These are phyloP conservation scores for Linnemannia hyalina DNA, from an alignment of 192 early-diverging fungal genomes.

Conservation along the genomic window DNA sequence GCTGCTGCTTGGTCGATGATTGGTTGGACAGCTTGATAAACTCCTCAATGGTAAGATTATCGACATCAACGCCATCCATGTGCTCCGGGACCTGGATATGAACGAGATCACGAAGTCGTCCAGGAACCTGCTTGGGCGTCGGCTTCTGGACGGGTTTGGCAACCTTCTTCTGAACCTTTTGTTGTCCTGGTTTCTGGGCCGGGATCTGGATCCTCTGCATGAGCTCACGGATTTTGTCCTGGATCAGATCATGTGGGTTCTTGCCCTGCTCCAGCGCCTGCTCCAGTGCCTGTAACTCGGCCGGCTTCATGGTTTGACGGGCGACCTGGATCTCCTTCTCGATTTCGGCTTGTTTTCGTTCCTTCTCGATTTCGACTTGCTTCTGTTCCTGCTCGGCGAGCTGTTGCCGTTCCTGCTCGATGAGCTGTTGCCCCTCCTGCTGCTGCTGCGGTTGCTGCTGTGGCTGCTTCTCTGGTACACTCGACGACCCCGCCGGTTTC, in stretches of 20 bases:
- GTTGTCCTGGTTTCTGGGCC: not conserved
- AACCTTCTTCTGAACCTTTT: not conserved
- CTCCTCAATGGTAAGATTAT: not conserved
- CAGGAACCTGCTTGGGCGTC: not conserved
- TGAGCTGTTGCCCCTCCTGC: not conserved
- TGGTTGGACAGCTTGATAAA: not conserved
- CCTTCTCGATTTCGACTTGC: not conserved
- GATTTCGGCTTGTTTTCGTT: not conserved
- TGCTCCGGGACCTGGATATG: not conserved
- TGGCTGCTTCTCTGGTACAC: too few species aligned
- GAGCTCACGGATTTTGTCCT: conserved; percentile 4
- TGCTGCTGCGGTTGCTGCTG: not conserved
- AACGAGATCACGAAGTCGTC: not conserved
- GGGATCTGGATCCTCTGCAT: not conserved
- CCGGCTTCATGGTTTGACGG: not conserved
- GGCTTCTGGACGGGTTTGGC: not conserved
- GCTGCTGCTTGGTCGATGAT: not conserved
- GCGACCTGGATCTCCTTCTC: not conserved
- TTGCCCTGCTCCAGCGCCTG: not conserved
- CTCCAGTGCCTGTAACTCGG: conserved; percentile 4
- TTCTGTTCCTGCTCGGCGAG: not conserved
- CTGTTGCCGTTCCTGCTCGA: not conserved
- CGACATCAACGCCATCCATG: not conserved
- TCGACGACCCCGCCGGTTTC: too few species aligned
- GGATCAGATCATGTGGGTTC: not conserved